Base-by-base conservation (phyloP, 768 basidiomycete genomes). In the Chlorophyllum brunneum region DNA sequence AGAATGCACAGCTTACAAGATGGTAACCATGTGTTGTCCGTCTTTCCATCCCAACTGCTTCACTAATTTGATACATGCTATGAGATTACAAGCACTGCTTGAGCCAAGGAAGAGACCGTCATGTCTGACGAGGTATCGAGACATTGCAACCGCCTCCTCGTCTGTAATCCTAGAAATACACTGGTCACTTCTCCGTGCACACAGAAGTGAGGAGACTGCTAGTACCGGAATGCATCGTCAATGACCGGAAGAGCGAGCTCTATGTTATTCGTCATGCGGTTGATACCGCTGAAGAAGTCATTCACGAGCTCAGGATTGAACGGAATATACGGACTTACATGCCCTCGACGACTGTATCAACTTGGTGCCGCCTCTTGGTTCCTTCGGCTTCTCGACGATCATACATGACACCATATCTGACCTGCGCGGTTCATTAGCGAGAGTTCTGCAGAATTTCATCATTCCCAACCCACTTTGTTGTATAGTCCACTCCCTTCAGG, bases 101-200 rank as follows among this genome's bases (percentile, higher is more conserved):
- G 95, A 98, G 11, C 97, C 97, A 24, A 98, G 75, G 70, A 95
- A 98, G 23, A 99, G 73, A 0, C 97, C 97, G 58, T 98, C 95
- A 50, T 90, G 75, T 44, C 86, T 74, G 3, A 97, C 92, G 16
- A 99, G 79, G 64, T 93, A 93, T 8, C 95, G 84, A 1, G 94
- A 88, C 95, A 98, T 98, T 6, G 88, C 83, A 41, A 98, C 92
- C 0, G 95, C 95, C 68, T 99, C 95, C 1, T 79, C 84, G 58
- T 98, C 97, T 2, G 89, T 86, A 65, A 98, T 83, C 53, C 95
- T 95, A 63, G n/a, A 27, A 30, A 45, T 10, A 31, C 33, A 27
- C n/a, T n/a, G n/a, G n/a, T n/a, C n/a, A n/a, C n/a, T n/a, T n/a
- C n/a, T n/a, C n/a, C n/a, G n/a, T n/a, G n/a, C n/a, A n/a, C n/a